Evolutionary conservation across 805 yeast species (phyloP).

Genomic region (Hanseniaspora guilliermondii): DNA sequence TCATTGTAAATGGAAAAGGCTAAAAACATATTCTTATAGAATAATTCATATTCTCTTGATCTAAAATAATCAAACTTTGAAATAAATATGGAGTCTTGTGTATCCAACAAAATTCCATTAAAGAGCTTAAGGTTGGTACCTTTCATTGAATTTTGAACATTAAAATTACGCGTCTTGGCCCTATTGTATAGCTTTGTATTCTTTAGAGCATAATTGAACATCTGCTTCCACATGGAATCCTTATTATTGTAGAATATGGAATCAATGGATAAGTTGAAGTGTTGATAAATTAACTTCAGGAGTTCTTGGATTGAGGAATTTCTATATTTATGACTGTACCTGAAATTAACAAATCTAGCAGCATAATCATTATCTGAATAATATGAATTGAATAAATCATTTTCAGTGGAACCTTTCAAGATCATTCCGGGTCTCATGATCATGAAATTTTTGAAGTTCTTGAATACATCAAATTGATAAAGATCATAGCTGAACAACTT

Average conservation of each 20-base stretch:
- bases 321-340: conserved; percentile 6
- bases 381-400: conserved; percentile 7
- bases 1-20: conserved; percentile 3
- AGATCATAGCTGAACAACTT: conserved; percentile 7
- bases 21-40: conserved; percentile 3
- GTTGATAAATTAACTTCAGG: not conserved
- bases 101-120: conserved; percentile 7
- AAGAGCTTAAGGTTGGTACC: not conserved
- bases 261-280: not conserved
- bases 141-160: not conserved
- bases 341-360: conserved; percentile 8
- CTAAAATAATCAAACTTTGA: conserved; percentile 12
- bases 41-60: conserved; percentile 12
- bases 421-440: conserved; percentile 8
- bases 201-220: not conserved
- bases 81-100: conserved; percentile 10
- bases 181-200: not conserved
- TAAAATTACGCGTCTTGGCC: not conserved
- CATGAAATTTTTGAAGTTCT: conserved; percentile 7
- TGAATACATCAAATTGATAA: conserved; percentile 2
- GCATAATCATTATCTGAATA: not conserved
- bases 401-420: not conserved
- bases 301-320: not conserved
- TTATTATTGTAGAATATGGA: conserved; percentile 2
- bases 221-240: conserved; percentile 3